Conservation (phyloP, 768 basidiomycete genomes). For the Leccinum arenicola region DNA sequence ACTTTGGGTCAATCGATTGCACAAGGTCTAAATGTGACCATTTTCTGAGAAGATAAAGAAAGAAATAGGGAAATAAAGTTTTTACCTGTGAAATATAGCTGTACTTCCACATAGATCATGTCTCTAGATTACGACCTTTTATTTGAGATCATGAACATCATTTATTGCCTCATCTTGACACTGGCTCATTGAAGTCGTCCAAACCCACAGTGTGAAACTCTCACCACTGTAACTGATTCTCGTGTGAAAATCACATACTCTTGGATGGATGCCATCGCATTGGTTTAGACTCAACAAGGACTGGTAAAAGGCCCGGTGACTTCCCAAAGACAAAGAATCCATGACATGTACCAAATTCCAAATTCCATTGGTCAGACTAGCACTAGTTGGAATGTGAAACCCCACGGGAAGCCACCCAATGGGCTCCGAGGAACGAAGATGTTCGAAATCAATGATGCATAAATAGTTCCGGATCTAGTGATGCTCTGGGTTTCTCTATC, state of each 20-base stretch:
- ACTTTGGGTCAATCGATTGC: slow-evolving; percentile 37
- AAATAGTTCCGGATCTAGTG: neutral
- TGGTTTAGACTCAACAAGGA: neutral
- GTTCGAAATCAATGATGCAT: neutral
- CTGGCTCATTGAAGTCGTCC: neutral
- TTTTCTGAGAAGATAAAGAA: neutral
- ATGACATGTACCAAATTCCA: neutral
- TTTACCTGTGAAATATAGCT: neutral
- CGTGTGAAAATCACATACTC: neutral
- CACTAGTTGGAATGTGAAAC: neutral
- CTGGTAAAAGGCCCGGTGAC: neutral
- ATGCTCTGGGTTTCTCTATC: too few species aligned
- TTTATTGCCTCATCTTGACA: neutral
- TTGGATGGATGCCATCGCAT: neutral
- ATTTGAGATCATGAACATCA: neutral
- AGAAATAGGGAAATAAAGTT: neutral
- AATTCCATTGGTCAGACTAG: neutral
- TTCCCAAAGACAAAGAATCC: neutral
- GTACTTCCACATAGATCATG: neutral
- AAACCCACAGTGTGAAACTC: neutral
- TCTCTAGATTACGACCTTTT: neutral
- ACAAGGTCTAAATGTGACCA: slow-evolving; percentile 28
- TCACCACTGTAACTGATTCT: neutral
- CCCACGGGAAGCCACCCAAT: neutral
- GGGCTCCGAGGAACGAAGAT: neutral